phyloP scores from a whole-genome alignment of 2,329 filamentous ascomycete genomes.

The Exophiala viscosa region DNA sequence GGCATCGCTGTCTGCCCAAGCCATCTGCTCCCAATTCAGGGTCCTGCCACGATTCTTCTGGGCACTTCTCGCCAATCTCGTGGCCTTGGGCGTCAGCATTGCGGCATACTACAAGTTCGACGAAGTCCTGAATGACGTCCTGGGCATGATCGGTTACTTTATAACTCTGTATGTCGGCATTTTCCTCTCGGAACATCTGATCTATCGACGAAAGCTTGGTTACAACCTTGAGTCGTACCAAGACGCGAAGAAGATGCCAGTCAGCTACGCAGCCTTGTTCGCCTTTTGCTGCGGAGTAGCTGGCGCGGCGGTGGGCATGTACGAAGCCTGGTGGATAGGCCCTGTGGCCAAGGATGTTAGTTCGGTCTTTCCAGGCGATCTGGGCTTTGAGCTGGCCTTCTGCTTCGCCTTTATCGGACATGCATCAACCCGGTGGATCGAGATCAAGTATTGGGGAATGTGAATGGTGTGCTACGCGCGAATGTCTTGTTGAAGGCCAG shows the following conservation, averaged over 20 bases:
- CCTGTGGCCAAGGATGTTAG: background rate
- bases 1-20: constrained; percentile 63
- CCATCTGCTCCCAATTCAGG: constrained; percentile 55
- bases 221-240: constrained; percentile 61
- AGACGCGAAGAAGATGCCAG: constrained; percentile 55
- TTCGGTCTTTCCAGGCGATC: background rate
- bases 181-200: constrained; percentile 62
- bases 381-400: background rate
- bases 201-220: constrained; percentile 63
- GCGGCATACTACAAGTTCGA: constrained; percentile 66
- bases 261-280: constrained; percentile 59
- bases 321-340: background rate
- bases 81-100: constrained; percentile 67
- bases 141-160: constrained; percentile 56
- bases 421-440: background rate
- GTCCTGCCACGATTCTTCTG: constrained; percentile 43
- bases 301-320: constrained; percentile 48
- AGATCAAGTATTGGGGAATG: background rate
- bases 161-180: constrained; percentile 71
- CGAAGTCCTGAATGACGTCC: constrained; percentile 64
- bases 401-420: background rate
- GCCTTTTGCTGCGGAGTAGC: constrained; percentile 63
- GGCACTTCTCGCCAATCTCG: constrained; percentile 48
- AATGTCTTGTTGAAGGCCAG: too few relatives aligned
- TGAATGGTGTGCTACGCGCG: background rate